Evolutionary conservation across 768 basidiomycete species (phyloP).

Genomic region (Leucocoprinus birnbaumii): DNA sequence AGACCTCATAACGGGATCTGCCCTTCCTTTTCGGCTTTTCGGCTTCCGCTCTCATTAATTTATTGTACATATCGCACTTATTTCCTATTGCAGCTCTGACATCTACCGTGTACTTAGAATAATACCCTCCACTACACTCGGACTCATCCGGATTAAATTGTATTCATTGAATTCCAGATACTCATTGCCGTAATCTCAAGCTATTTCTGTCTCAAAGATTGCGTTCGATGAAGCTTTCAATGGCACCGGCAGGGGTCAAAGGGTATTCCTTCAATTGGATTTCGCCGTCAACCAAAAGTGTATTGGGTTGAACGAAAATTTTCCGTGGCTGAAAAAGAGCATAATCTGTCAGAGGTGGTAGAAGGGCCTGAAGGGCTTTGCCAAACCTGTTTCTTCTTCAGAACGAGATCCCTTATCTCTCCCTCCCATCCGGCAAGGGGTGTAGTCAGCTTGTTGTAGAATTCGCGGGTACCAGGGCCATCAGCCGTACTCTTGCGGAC

Average conservation of each 20-base stretch:
- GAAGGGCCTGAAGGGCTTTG: conserved; percentile 3
- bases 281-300: conserved; percentile 61
- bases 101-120: conserved; percentile 10
- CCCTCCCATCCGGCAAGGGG: conserved; percentile 71
- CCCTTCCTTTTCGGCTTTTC: background rate
- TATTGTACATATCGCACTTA: conserved; percentile 13
- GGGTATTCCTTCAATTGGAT: conserved; percentile 81
- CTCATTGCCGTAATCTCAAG: conserved; percentile 2
- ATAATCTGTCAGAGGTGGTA: conserved; percentile 3
- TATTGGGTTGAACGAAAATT: conserved; percentile 83
- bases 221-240: conserved; percentile 81
- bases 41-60: conserved; percentile 1
- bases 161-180: conserved; percentile 5
- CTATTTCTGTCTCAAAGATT: conserved; percentile 38
- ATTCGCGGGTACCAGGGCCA: conserved; percentile 73
- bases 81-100: conserved; percentile 13
- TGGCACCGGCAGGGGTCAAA: conserved; percentile 66
- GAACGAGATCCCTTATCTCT: conserved; percentile 73
- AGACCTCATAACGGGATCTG: conserved; percentile 44
- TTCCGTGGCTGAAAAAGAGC: conserved; percentile 63
- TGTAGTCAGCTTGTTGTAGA: conserved; percentile 76
- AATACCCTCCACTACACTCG: conserved; percentile 4
- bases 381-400: conserved; percentile 71
- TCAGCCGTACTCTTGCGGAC: conserved; percentile 86
- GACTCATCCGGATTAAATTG: conserved; percentile 3